phyloP scores from a whole-genome alignment of 139 green algal genomes.

The Tetratostichococcus sp. region DNA sequence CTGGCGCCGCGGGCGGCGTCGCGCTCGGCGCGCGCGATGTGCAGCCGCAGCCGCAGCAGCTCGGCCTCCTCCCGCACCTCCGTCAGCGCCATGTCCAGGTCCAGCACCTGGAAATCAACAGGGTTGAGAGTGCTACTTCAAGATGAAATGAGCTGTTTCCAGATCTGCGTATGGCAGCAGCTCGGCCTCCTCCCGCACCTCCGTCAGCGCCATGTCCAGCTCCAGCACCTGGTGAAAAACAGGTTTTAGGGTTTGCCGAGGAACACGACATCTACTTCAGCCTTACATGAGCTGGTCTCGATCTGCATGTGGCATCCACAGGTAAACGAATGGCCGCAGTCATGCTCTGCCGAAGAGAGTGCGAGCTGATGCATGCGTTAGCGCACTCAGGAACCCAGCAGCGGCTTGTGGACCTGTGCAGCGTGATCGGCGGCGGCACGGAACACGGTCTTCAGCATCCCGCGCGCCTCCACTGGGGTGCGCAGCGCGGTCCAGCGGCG shows the following conservation, averaged over 20 bases:
- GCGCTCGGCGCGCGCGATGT: constrained; percentile 42
- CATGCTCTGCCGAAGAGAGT: too few relatives aligned
- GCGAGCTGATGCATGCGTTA: too few relatives aligned
- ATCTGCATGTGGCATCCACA: too few relatives aligned
- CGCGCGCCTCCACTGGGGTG: constrained; percentile 53
- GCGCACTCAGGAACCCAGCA: too few relatives aligned
- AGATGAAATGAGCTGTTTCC: background rate
- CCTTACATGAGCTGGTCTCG: background rate
- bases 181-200: constrained; percentile 55
- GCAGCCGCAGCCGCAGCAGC: constrained; percentile 62
- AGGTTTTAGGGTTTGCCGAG: too few relatives aligned
- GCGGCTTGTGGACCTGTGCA: too few relatives aligned
- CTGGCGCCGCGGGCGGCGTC: constrained; percentile 25
- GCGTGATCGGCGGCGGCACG: constrained; percentile 55
- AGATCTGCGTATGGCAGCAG: constrained; percentile 65
- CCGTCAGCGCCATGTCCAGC: constrained; percentile 33
- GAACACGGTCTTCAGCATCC: constrained; percentile 72
- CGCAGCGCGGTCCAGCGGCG: constrained; percentile 68
- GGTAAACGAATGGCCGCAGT: too few relatives aligned
- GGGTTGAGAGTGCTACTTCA: background rate
- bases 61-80: constrained; percentile 61
- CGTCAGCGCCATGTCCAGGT: constrained; percentile 40
- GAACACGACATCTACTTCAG: too few relatives aligned
- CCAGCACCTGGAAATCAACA: constrained; percentile 37
- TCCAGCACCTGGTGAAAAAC: constrained; percentile 42